Evolutionary conservation across 495 filamentous ascomycete species (phyloP).

Genomic region (Chaetomidium leptoderma): DNA sequence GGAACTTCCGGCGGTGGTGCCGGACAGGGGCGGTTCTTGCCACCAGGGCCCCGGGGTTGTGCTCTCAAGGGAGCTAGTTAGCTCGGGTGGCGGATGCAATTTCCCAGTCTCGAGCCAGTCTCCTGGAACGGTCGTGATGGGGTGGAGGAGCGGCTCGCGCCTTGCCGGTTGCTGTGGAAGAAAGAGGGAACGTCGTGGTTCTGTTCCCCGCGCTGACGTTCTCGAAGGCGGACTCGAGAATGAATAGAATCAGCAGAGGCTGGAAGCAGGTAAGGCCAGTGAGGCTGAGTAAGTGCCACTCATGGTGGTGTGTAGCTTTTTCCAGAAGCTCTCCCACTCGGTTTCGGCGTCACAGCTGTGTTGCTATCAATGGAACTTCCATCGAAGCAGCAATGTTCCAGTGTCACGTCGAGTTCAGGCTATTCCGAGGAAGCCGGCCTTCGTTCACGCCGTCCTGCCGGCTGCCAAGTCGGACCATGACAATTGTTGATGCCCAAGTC

Average conservation of each 20-base stretch:
- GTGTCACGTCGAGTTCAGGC: not conserved
- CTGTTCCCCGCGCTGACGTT: slow-evolving; percentile 5
- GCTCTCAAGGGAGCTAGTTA: not conserved
- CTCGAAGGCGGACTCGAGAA: not conserved
- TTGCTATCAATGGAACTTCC: not conserved
- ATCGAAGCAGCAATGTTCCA: not conserved
- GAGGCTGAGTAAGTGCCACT: slow-evolving; percentile 3
- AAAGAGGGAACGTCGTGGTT: not conserved
- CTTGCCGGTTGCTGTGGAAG: slow-evolving; percentile 11
- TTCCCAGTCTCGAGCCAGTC: slow-evolving; percentile 9
- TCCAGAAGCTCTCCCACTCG: not conserved
- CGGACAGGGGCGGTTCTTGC: slow-evolving; percentile 7
- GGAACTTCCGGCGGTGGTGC: slow-evolving; percentile 8
- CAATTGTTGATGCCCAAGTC: not conserved
- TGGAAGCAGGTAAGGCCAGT: not conserved
- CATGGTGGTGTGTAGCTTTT: not conserved
- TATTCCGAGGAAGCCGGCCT: not conserved
- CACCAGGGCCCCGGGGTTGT: not conserved
- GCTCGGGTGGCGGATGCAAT: slow-evolving; percentile 12
- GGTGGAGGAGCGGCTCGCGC: not conserved
- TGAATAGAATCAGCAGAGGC: not conserved
- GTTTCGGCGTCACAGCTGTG: not conserved
- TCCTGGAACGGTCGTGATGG: not conserved
- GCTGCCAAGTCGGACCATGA: not conserved
- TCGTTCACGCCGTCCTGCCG: not conserved